phyloP scores from a whole-genome alignment of 1,139 yeast genomes.

The Geotrichum carabidarum region DNA sequence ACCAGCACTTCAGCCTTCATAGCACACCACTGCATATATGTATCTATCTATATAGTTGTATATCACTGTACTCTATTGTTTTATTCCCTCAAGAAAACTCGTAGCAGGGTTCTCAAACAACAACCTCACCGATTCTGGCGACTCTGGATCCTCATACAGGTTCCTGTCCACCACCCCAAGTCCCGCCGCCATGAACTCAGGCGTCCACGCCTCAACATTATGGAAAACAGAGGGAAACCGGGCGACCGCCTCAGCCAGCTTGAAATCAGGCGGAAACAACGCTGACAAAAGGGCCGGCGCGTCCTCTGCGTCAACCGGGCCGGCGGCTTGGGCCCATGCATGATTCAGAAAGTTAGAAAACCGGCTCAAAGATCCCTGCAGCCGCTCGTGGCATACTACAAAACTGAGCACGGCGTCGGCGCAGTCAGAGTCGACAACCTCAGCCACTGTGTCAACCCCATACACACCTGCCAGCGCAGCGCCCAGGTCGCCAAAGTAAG shows the following conservation, averaged over 20 bases:
- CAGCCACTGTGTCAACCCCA: neutral
- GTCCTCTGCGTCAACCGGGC: neutral
- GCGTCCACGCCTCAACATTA: neutral
- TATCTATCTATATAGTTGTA: too few relatives aligned
- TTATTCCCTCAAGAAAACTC: too few relatives aligned
- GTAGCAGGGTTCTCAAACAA: too few relatives aligned
- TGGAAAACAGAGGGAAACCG: too few relatives aligned
- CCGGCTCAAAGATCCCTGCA: conserved; percentile 1
- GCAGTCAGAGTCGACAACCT: neutral
- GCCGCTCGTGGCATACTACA: conserved; percentile 5
- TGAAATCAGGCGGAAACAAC: neutral
- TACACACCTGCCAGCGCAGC: neutral
- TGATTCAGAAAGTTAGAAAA: neutral
- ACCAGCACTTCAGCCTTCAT: too few relatives aligned
- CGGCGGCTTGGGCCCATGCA: neutral
- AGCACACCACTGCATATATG: too few relatives aligned
- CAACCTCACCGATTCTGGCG: too few relatives aligned
- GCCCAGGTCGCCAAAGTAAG: neutral
- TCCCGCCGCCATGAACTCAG: neutral
- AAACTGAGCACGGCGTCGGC: conserved; percentile 1
- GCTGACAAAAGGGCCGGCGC: neutral
- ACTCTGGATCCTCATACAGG: neutral
- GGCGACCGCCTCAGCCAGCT: neutral
- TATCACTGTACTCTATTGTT: too few relatives aligned
- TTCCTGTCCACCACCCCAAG: neutral